Base-by-base conservation (phyloP, 805 yeast species). In the Ogataea ganodermae region DNA sequence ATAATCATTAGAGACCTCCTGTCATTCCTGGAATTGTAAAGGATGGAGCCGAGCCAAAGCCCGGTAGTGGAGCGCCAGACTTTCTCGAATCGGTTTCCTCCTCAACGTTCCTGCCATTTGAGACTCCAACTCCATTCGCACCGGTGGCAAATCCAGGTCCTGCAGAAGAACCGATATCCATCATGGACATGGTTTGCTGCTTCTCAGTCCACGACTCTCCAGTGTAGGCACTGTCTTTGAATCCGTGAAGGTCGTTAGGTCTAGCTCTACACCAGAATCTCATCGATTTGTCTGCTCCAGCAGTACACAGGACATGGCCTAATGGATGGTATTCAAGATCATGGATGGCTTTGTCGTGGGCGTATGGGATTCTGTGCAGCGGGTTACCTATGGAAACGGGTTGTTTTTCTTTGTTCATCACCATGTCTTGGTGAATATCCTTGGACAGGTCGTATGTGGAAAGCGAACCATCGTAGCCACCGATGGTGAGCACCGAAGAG, bases 241-340 rank as follows among this genome's bases (percentile, higher is more conserved):
- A 89, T 2, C 88, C 86, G 61, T 78, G 79, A 0, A 89, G 86
- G 69, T 94, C 99, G 56, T 84, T 85, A 1, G 97, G 97, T 62
- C 96, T 76, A 1, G 96, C 86, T 43, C 99, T 75, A 24, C 91
- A 82, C 99, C 99, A 94, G 68, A 95, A 88, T 46, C 97, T 71
- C 20, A 96, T 88, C 4, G 95, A 82, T 62, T 94, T 80, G 66
- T 94, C 99, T 48, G 94, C 89, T 16, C 97, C 92, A 0, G 97
- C 98, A 6, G 97, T 83, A 46, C 95, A 83, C 28, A 94, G 71
- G 42, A 92, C 71, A 67, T 94, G 97, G 3, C 99, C 99, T 58
- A 87, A 72, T 2, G 98, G 98, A 67, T 91, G 97, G 63, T 90
- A 94, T 50, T 91, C 92, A 46, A 94, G 66, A 3, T 96, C 81